phyloP scores from a whole-genome alignment of 1,284 basidiomycete genomes.

The Kwoniella shivajii region DNA sequence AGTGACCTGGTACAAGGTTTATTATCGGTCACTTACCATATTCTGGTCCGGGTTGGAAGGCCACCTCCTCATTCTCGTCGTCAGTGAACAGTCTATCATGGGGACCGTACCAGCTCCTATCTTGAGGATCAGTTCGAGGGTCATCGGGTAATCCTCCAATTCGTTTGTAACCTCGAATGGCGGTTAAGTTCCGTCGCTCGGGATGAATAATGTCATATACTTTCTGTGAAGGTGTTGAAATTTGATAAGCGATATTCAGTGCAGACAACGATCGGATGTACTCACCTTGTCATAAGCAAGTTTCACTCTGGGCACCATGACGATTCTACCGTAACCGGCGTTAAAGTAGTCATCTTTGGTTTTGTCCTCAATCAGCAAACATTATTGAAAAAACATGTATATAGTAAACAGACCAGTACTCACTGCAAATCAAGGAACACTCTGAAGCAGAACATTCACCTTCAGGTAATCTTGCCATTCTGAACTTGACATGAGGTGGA shows the following conservation, averaged over 20 bases:
- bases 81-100: constrained; percentile 87
- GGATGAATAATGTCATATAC: constrained; percentile 94
- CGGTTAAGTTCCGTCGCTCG: constrained; percentile 77
- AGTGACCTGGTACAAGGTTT: background rate
- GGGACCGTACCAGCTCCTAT: constrained; percentile 88
- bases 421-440: constrained; percentile 92
- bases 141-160: constrained; percentile 91
- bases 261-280: constrained; percentile 13
- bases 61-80: constrained; percentile 75
- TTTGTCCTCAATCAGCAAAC: background rate
- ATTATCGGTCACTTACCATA: constrained; percentile 75
- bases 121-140: constrained; percentile 90
- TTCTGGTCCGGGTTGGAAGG: constrained; percentile 79
- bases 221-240: constrained; percentile 59
- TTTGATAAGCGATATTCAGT: background rate
- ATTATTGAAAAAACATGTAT: background rate
- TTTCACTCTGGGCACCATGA: constrained; percentile 95
- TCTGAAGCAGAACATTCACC: constrained; percentile 90
- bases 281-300: constrained; percentile 85
- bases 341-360: constrained; percentile 77
- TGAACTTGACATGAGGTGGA: constrained; percentile 83
- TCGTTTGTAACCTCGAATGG: constrained; percentile 88
- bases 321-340: constrained; percentile 86
- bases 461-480: constrained; percentile 79
- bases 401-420: constrained; percentile 19